These are phyloP conservation scores for Terana coerulea DNA, from an alignment of 768 basidiomycete genomes.

Conservation along the genomic window DNA sequence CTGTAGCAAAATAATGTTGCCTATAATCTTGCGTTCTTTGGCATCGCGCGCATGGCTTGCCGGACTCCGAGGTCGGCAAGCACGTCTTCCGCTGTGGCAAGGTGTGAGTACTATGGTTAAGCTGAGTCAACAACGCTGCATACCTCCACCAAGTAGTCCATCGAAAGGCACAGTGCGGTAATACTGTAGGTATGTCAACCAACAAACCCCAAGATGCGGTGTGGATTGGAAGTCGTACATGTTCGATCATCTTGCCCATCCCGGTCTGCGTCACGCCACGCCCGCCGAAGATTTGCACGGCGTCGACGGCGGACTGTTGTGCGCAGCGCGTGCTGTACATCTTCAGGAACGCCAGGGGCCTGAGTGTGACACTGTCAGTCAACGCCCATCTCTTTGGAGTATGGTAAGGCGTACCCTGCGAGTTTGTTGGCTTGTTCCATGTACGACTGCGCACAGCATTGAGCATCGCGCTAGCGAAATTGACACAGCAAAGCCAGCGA, in stretches of 20 bases:
- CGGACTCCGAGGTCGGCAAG: conserved; percentile 77
- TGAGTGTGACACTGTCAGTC: not conserved
- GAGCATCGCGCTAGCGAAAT: not conserved
- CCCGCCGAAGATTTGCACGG: conserved; percentile 84
- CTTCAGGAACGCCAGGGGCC: conserved; percentile 77
- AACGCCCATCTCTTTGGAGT: not conserved
- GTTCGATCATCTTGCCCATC: conserved; percentile 76
- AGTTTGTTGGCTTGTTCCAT: conserved; percentile 69
- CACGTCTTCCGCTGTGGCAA: conserved; percentile 60
- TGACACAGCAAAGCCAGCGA: not conserved
- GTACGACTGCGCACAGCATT: conserved; percentile 45
- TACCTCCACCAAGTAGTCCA: conserved; percentile 65
- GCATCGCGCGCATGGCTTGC: conserved; percentile 75
- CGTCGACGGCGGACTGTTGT: conserved; percentile 76
- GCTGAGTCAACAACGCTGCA: conserved; percentile 19
- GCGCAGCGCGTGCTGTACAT: conserved; percentile 71
- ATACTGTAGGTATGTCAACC: conserved; percentile 35
- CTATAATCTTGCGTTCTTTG: conserved; percentile 60
- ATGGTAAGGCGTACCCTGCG: conserved; percentile 43
- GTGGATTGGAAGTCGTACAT: conserved; percentile 37
- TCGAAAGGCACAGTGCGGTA: conserved; percentile 67
- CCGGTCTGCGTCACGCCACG: conserved; percentile 84
- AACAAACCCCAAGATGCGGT: not conserved
- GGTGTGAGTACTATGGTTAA: too few species aligned
- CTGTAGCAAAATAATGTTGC: not conserved